Percentiles rank a stretch among this genome's conserved stretches.
These are phyloP conservation scores for Flueggea neowawraea DNA, from an alignment of 441 rosid species.

Conservation along the genomic window DNA sequence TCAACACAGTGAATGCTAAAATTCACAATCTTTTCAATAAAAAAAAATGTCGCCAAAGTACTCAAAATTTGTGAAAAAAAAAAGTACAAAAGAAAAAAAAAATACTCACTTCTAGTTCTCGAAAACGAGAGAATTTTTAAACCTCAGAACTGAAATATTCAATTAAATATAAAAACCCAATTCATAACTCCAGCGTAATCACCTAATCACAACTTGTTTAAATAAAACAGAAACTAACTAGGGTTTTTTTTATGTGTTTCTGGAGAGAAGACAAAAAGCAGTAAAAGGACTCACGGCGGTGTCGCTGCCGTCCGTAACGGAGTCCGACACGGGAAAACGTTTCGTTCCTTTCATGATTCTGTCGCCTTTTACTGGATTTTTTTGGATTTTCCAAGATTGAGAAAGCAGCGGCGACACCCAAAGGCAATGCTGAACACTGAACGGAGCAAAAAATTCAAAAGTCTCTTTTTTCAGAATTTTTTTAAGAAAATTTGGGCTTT, in stretches of 20 bases:
- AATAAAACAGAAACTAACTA: slow-evolving; percentile 6
- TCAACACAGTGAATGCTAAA: too few relatives aligned
- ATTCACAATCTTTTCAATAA: too few relatives aligned
- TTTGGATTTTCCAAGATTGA: neutral
- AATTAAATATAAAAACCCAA: too few relatives aligned
- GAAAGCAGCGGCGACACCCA: neutral
- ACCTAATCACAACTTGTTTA: neutral
- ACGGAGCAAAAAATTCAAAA: slow-evolving; percentile 4
- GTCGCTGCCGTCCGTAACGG: slow-evolving; percentile 44
- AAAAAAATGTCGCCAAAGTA: too few relatives aligned
- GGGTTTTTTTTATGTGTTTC: slow-evolving; percentile 9
- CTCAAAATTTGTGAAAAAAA: neutral
- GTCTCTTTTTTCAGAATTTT: slow-evolving; percentile 2
- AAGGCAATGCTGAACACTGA: slow-evolving; percentile 4
- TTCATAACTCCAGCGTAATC: too few relatives aligned
- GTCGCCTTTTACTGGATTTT: neutral
- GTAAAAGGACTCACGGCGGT: slow-evolving; percentile 48
- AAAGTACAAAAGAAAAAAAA: too few relatives aligned
- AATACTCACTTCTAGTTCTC: too few relatives aligned
- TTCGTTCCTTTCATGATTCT: slow-evolving; percentile 65
- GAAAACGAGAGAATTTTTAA: too few relatives aligned
- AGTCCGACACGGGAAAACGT: slow-evolving; percentile 54
- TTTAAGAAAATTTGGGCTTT: neutral
- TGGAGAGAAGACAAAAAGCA: neutral
- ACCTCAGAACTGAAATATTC: too few relatives aligned